Evolutionary conservation across 2,329 filamentous ascomycete genomes (phyloP).

Genomic region (Hymenoscyphus repandus): DNA sequence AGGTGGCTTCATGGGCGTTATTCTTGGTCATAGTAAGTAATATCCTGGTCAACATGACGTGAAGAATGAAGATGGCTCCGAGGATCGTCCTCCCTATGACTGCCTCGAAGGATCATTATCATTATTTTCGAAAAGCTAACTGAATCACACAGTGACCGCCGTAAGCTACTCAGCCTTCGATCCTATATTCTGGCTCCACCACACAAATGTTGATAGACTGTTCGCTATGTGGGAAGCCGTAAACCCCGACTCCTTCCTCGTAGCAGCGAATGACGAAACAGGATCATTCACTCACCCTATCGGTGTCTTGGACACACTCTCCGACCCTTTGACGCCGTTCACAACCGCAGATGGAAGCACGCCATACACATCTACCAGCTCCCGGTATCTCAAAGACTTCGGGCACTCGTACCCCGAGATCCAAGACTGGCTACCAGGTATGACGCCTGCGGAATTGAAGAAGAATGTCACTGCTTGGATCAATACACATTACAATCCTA

Average conservation of each 20-base stretch:
- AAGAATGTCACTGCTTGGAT: constrained; percentile 59
- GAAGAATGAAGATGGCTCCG: too few relatives aligned
- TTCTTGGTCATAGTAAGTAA: not conserved
- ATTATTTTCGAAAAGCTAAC: not conserved
- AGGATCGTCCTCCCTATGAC: not conserved
- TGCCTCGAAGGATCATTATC: not conserved
- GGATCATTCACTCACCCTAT: constrained; percentile 30
- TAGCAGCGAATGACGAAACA: constrained; percentile 28
- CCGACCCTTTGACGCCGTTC: constrained; percentile 20
- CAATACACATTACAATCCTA: constrained; percentile 42
- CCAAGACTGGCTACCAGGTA: constrained; percentile 35
- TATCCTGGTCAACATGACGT: not conserved
- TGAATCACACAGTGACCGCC: not conserved
- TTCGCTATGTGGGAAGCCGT: constrained; percentile 48
- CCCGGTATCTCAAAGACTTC: constrained; percentile 17
- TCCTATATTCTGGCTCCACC: constrained; percentile 45
- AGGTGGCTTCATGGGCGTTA: not conserved
- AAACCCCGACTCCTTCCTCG: constrained; percentile 29
- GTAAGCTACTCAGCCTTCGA: constrained; percentile 40
- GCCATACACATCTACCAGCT: constrained; percentile 18
- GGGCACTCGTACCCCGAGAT: constrained; percentile 30
- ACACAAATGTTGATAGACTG: constrained; percentile 56
- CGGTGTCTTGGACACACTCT: not conserved
- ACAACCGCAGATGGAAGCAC: constrained; percentile 25
- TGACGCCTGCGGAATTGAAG: constrained; percentile 45